phyloP scores from a whole-genome alignment of 2,329 filamentous ascomycete species.

The Tolypocladium tundrense region DNA sequence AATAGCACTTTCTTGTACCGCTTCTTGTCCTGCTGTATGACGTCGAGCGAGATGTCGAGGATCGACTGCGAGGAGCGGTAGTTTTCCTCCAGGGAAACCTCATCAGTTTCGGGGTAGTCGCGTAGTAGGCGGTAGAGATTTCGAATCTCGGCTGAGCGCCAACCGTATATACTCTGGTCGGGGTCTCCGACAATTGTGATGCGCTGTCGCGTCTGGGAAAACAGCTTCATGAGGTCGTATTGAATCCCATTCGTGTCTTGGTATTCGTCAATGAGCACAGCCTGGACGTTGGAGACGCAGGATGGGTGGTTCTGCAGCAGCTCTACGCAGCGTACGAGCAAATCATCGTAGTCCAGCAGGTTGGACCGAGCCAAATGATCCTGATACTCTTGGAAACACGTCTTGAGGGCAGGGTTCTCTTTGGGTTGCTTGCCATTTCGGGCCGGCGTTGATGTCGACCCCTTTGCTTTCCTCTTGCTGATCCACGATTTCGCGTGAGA shows the following conservation, averaged over 20 bases:
- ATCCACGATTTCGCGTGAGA: slow-evolving; percentile 66
- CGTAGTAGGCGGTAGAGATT: slow-evolving; percentile 72
- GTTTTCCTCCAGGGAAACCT: slow-evolving; percentile 84
- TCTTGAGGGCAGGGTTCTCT: slow-evolving; percentile 51
- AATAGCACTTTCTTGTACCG: slow-evolving; percentile 72
- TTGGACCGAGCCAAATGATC: slow-evolving; percentile 64
- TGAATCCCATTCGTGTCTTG: slow-evolving; percentile 95
- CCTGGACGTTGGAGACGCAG: slow-evolving; percentile 82
- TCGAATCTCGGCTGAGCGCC: slow-evolving; percentile 83
- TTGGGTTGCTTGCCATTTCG: slow-evolving; percentile 21
- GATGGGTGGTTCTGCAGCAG: slow-evolving; percentile 62
- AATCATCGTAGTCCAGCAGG: slow-evolving; percentile 87
- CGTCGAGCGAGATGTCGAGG: slow-evolving; percentile 63
- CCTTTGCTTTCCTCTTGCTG: slow-evolving; percentile 53
- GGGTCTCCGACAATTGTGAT: slow-evolving; percentile 95
- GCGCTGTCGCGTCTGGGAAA: slow-evolving; percentile 61
- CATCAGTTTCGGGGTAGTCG: slow-evolving; percentile 67
- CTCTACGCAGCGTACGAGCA: slow-evolving; percentile 74
- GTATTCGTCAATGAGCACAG: slow-evolving; percentile 92
- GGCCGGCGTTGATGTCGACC: slow-evolving; percentile 33
- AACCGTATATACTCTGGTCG: slow-evolving; percentile 96
- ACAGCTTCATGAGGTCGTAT: slow-evolving; percentile 84
- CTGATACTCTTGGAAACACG: slow-evolving; percentile 68
- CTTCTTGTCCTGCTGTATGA: slow-evolving; percentile 82
- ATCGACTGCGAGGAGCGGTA: slow-evolving; percentile 88